These are phyloP conservation scores for Combretum micranthum DNA, from an alignment of 345 rosid genomes.

Conservation along the genomic window DNA sequence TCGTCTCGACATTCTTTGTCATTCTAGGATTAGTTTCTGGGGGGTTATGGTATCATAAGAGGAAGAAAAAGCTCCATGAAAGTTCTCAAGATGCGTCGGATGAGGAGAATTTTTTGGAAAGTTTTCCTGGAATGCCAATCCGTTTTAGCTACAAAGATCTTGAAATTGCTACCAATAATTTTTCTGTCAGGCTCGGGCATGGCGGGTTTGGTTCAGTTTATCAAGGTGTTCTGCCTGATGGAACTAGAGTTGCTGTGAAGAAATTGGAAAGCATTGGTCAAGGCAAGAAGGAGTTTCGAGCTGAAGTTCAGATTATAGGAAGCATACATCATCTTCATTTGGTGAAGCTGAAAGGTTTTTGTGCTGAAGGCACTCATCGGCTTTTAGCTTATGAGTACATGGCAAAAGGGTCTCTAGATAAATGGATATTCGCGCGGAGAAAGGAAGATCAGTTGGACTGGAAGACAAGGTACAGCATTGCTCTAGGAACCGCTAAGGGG, in stretches of 20 bases:
- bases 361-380: slow-evolving; percentile 78
- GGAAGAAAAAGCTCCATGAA: slow-evolving; percentile 27
- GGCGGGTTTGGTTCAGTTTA: slow-evolving; percentile 98
- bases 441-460: slow-evolving; percentile 48
- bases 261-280: slow-evolving; percentile 92
- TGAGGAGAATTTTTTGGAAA: slow-evolving; percentile 63
- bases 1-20: slow-evolving; percentile 36
- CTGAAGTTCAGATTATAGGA: slow-evolving; percentile 89
- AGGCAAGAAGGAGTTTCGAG: slow-evolving; percentile 92
- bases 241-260: slow-evolving; percentile 82
- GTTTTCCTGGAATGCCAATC: slow-evolving; percentile 70
- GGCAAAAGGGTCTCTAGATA: slow-evolving; percentile 77
- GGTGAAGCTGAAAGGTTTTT: slow-evolving; percentile 81
- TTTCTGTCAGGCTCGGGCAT: slow-evolving; percentile 76
- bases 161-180: slow-evolving; percentile 66
- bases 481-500: slow-evolving; percentile 83
- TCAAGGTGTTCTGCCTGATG: slow-evolving; percentile 66
- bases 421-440: slow-evolving; percentile 73
- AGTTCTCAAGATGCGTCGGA: slow-evolving; percentile 46
- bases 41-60: slow-evolving; percentile 38
- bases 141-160: slow-evolving; percentile 77
- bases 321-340: slow-evolving; percentile 88
- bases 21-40: slow-evolving; percentile 40
- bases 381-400: slow-evolving; percentile 86
- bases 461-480: slow-evolving; percentile 72